Evolutionary conservation across 2,329 filamentous ascomycete species (phyloP).

Genomic region (Colletotrichum sp.): DNA sequence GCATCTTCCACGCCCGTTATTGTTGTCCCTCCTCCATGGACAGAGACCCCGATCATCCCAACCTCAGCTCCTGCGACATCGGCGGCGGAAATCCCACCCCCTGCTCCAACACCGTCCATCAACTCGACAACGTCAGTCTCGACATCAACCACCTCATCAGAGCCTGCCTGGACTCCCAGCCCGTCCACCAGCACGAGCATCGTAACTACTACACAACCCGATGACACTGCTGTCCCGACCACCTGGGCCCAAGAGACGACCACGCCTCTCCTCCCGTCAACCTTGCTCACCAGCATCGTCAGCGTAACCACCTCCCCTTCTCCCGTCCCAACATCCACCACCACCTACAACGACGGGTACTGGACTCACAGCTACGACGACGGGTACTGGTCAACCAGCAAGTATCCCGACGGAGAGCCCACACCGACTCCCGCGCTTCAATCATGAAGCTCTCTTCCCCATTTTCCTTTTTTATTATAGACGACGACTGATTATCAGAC

Average conservation of each 20-base stretch:
- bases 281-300: slow-evolving; percentile 22
- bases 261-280: slow-evolving; percentile 6
- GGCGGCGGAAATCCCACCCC: background rate
- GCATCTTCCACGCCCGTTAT: background rate
- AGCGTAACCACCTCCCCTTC: slow-evolving; percentile 18
- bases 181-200: background rate
- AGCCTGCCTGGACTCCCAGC: background rate
- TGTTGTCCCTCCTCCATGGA: background rate
- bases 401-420: slow-evolving; percentile 48
- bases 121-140: background rate
- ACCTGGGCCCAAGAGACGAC: slow-evolving; percentile 17
- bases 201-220: background rate
- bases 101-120: background rate
- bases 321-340: slow-evolving; percentile 24
- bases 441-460: background rate
- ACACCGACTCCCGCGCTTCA: slow-evolving; percentile 30
- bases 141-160: background rate
- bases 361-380: slow-evolving; percentile 46
- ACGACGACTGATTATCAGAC: background rate
- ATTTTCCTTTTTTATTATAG: background rate
- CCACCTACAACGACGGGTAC: slow-evolving; percentile 44
- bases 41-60: background rate
- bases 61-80: background rate
- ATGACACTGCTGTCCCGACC: slow-evolving; percentile 21
- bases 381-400: slow-evolving; percentile 49